These are phyloP conservation scores for Dichomitus squalens DNA, from an alignment of 1,284 basidiomycete species.

Conservation along the genomic window DNA sequence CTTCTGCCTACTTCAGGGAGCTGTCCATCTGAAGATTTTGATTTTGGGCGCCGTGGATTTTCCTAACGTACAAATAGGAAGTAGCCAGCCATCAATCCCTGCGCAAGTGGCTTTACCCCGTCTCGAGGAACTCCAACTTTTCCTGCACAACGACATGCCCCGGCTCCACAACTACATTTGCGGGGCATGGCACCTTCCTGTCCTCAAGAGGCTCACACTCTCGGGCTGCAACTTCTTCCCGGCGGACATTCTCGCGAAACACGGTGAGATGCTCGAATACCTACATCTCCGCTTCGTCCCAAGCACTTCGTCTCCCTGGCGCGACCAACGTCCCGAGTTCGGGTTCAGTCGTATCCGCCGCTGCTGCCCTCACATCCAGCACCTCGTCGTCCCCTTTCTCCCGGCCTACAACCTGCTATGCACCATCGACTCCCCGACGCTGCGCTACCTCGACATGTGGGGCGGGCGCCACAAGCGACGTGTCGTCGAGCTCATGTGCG, in stretches of 20 bases:
- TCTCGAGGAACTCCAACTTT: not conserved
- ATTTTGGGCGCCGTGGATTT: not conserved
- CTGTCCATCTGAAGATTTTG: too few relatives aligned
- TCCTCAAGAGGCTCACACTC: not conserved
- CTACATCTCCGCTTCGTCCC: not conserved
- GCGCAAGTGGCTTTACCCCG: too few relatives aligned
- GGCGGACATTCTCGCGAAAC: not conserved
- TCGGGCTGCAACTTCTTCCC: not conserved
- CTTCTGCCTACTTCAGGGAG: too few relatives aligned
- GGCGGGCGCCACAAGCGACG: not conserved
- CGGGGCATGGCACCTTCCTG: not conserved
- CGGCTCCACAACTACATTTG: not conserved
- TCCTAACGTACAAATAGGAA: not conserved
- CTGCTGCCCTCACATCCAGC: not conserved
- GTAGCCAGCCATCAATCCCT: not conserved
- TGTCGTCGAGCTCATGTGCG: slow-evolving; percentile 6
- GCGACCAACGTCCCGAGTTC: too few relatives aligned
- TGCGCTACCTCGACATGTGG: slow-evolving; percentile 9
- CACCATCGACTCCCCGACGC: slow-evolving; percentile 1
- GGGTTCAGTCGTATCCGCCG: not conserved
- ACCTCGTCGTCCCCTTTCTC: not conserved
- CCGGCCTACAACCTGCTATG: not conserved
- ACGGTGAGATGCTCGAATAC: not conserved
- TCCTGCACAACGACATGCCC: not conserved
- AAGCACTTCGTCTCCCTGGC: not conserved